A percentile compares a stretch with the other conserved stretches of the same genome.
phyloP scores from a whole-genome alignment of 495 filamentous ascomycete species.

The Penicillium silybi region DNA sequence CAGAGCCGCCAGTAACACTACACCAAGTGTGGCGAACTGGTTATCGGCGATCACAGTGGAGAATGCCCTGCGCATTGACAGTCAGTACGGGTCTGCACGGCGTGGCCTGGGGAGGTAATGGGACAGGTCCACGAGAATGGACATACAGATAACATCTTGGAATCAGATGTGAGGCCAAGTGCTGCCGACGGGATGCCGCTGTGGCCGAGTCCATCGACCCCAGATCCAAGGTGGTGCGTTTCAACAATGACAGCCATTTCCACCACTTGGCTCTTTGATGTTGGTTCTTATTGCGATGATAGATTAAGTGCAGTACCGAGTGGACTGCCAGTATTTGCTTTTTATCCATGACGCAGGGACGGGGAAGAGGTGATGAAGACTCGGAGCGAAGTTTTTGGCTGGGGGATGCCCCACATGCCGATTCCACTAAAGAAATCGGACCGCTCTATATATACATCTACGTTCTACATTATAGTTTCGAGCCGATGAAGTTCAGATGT shows the following conservation, averaged over 20 bases:
- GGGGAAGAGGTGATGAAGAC: neutral
- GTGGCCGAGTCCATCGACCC: slow-evolving; percentile 24
- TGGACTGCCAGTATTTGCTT: slow-evolving; percentile 29
- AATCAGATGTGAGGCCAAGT: slow-evolving; percentile 33
- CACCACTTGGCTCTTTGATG: slow-evolving; percentile 72
- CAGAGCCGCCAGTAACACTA: slow-evolving; percentile 63
- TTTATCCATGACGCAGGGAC: slow-evolving; percentile 22
- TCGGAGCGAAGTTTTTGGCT: neutral
- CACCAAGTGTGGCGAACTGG: slow-evolving; percentile 75
- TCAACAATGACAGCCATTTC: slow-evolving; percentile 61
- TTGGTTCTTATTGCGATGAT: slow-evolving; percentile 81
- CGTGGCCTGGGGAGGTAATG: neutral
- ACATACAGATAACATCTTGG: slow-evolving; percentile 47
- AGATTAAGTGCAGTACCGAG: slow-evolving; percentile 55
- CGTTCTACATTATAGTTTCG: too few species aligned
- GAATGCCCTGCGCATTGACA: slow-evolving; percentile 57
- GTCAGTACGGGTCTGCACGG: slow-evolving; percentile 1
- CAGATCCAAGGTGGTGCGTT: slow-evolving; percentile 56
- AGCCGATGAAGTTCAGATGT: neutral
- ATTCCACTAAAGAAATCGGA: neutral
- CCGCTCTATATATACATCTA: neutral
- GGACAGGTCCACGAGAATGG: neutral
- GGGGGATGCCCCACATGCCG: neutral
- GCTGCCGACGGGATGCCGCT: slow-evolving; percentile 11
- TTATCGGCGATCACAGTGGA: slow-evolving; percentile 64